Percentiles rank a stretch among this genome's conserved stretches.
phyloP scores from a whole-genome alignment of 768 basidiomycete genomes.

The Tylopilus sp. region DNA sequence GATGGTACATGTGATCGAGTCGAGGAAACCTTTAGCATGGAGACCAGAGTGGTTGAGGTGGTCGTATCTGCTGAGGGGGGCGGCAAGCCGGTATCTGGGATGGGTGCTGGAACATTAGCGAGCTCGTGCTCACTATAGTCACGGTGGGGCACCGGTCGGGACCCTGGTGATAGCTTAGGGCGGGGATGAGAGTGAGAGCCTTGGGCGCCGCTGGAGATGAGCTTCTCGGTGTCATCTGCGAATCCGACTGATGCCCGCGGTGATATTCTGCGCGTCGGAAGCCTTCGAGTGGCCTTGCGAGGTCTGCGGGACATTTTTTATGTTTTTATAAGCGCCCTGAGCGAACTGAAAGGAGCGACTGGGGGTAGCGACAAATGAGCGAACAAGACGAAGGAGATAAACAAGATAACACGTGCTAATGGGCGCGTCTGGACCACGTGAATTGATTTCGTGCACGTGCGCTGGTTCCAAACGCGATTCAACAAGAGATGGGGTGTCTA shows the following conservation, averaged over 20 bases:
- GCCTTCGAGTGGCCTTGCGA: constrained; percentile 9
- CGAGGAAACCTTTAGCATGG: constrained; percentile 16
- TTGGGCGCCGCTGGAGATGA: constrained; percentile 7
- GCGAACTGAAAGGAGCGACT: constrained; percentile 24
- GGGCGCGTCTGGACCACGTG: constrained; percentile 30
- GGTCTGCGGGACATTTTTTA: constrained; percentile 15
- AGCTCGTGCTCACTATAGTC: constrained; percentile 30
- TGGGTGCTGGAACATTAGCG: constrained; percentile 27
- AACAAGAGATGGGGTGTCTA: too few species aligned
- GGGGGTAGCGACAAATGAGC: constrained; percentile 8
- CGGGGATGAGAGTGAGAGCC: constrained; percentile 1
- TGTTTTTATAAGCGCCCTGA: constrained; percentile 24
- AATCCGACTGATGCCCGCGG: constrained; percentile 6
- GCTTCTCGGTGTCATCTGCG: constrained; percentile 24
- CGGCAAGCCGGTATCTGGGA: constrained; percentile 31
- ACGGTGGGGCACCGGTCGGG: constrained; percentile 14
- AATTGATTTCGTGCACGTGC: constrained; percentile 24
- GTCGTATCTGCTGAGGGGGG: constrained; percentile 19
- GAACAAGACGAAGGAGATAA: constrained; percentile 9
- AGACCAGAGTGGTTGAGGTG: constrained; percentile 20
- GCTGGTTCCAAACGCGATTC: neutral
- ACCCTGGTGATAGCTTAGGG: constrained; percentile 8
- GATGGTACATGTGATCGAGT: constrained; percentile 12
- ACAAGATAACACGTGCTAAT: constrained; percentile 19
- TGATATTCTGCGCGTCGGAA: constrained; percentile 7